phyloP scores from a whole-genome alignment of 805 yeast genomes.

The Wickerhamiella allomyrinae region DNA sequence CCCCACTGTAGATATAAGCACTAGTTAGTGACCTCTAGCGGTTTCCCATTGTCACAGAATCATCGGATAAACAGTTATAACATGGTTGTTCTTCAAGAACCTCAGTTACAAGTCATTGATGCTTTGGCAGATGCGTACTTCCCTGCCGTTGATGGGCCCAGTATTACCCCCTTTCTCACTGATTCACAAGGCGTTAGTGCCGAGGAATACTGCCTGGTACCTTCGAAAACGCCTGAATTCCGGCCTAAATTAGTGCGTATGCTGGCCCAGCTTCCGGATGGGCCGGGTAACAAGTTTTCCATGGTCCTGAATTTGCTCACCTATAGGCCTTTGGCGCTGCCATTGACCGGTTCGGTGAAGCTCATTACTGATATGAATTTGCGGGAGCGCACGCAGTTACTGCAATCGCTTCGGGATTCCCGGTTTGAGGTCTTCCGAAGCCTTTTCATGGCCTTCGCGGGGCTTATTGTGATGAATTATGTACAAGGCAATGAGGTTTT shows the following conservation, averaged over 20 bases:
- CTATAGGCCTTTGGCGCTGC: constrained; percentile 14
- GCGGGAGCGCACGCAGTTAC: constrained; percentile 23
- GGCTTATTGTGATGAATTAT: constrained; percentile 13
- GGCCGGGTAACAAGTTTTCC: background rate
- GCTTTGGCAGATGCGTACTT: background rate
- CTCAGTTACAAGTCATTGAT: background rate
- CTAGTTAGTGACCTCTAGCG: too few relatives aligned
- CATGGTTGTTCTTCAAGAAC: background rate
- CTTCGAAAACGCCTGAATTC: too few relatives aligned
- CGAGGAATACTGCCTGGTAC: too few relatives aligned
- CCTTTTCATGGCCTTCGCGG: constrained; percentile 24
- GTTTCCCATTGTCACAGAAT: background rate
- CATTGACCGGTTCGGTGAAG: constrained; percentile 14
- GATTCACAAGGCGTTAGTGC: background rate
- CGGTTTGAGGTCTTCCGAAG: constrained; percentile 26
- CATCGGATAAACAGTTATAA: background rate
- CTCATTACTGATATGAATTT: constrained; percentile 18
- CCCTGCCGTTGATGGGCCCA: background rate
- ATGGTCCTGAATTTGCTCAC: constrained; percentile 6
- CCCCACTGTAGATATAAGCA: too few relatives aligned
- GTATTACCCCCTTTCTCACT: background rate
- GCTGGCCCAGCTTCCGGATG: background rate
- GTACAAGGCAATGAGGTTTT: background rate
- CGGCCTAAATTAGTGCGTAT: too few relatives aligned
- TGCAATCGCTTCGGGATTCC: constrained; percentile 31